Evolutionary conservation across 1,284 basidiomycete genomes (phyloP), one percentile per base, ranked within the genome.

Genomic region (Boletus smithii): DNA sequence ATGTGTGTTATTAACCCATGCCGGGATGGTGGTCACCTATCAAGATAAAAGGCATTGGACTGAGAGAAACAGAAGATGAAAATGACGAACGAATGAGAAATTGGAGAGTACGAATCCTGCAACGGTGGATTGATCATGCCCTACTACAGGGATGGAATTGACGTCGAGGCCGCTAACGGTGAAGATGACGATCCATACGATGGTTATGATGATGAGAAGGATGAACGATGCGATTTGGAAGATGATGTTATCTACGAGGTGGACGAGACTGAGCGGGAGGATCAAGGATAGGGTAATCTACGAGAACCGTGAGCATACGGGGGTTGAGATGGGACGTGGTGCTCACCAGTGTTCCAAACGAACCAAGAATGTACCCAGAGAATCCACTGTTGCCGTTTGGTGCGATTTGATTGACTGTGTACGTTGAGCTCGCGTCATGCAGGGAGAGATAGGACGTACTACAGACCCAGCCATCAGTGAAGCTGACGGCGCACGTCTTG

Each of bases 1-100:
- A 35, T 59, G 59, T 14, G 45, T 60, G 23, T 60, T 63, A 3
- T 63, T 60, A 8, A 63, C 59, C 58, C 61, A 63, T 22, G 58
- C 51, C 1, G 61, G 59, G 32, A 61, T 35, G 33, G 50, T 60
- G 11, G 39, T 61, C 9, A 60, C 60, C 58, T 60, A n/a, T 29
- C 3, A 8, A n/a, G 29, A 35, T 13, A 16, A 31, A 31, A 7
- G 2, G 9, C 5, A 14, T 42, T 31, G 9, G 37, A 14, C 3
- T 0, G 8, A 18, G 27, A 16, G 23, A 17, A 24, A 9, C 2
- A 16, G 6, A 10, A 0, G 13, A 31, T 3, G 23, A 11, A 35
- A 2, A 29, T 10, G 20, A 58, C 58, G 30, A 7, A 61, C 55
- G 20, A 59, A 62, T 31, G 58, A 47, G 35, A 62, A 60, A 22